Percentiles rank a stretch among this genome's conserved stretches.
phyloP scores from a whole-genome alignment of 345 rosid genomes.

The Salix exigua region DNA sequence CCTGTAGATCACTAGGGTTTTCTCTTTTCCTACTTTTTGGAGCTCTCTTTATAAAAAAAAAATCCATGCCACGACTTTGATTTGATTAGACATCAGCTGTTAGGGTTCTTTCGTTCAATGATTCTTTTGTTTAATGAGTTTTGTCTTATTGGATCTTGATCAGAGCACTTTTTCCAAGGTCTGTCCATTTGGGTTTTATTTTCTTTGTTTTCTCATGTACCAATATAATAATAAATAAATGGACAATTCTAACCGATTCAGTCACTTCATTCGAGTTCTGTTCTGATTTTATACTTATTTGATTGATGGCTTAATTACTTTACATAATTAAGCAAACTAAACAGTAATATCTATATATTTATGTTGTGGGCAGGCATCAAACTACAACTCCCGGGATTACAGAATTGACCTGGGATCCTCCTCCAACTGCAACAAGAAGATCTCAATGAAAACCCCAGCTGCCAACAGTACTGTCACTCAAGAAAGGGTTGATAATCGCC shows the following conservation, averaged over 20 bases:
- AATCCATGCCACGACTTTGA: slow-evolving; percentile 19
- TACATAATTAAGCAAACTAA: neutral
- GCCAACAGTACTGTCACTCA: slow-evolving; percentile 25
- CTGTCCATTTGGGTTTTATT: slow-evolving; percentile 25
- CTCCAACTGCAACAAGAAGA: slow-evolving; percentile 52
- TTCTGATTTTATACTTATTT: neutral
- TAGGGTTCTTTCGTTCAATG: slow-evolving; percentile 43
- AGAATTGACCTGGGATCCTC: slow-evolving; percentile 59
- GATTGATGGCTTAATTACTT: neutral
- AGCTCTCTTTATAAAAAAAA: slow-evolving; percentile 12
- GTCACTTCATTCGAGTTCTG: slow-evolving; percentile 42
- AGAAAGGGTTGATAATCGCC: slow-evolving; percentile 66
- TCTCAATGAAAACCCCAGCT: slow-evolving; percentile 41
- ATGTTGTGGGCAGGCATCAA: slow-evolving; percentile 38
- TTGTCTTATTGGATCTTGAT: slow-evolving; percentile 30
- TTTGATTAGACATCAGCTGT: slow-evolving; percentile 33
- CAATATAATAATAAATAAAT: neutral
- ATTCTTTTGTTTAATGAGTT: slow-evolving; percentile 30
- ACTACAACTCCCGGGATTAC: slow-evolving; percentile 36
- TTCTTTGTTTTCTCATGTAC: slow-evolving; percentile 12
- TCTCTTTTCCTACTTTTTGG: neutral
- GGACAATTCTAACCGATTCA: slow-evolving; percentile 33
- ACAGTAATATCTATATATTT: neutral
- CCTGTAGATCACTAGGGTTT: slow-evolving; percentile 13
- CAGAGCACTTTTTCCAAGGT: slow-evolving; percentile 10